Evolutionary conservation across 495 filamentous ascomycete genomes (phyloP), one percentile per base, ranked within the genome.

Genomic region (Penicillium coffeae): DNA sequence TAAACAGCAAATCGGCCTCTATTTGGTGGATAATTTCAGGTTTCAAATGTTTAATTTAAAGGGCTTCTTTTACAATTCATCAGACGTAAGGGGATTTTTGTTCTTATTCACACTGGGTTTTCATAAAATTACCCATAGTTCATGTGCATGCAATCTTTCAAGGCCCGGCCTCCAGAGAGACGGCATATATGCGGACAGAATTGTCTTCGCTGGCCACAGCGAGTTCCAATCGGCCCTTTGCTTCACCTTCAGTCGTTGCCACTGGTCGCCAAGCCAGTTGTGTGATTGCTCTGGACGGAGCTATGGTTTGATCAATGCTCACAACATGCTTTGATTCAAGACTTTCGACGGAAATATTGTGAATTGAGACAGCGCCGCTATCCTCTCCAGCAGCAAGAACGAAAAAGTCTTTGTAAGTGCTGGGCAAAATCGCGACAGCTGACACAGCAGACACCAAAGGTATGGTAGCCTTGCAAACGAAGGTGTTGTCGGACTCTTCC

Each of bases 161-260:
- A 34, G 48, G 66, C 54, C 45, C 56, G 15, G 56, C 37, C 46
- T 72, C 56, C 33, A 68, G 58, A 3, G 65, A 66, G 45, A 90
- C 66, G 33, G 68, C 69, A 68, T 87, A 88, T 63, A 96, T 75
- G 51, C 89, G 77, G 27, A 90, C 71, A 40, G 89, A 90, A 38
- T 78, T 78, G 65, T 96, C 91, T 61, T 92, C 89, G 48, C 89
- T 91, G 34, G 85, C 85, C 48, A 94, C 77, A 6, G 87, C 89
- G 54, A 94, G 70, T 62, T 88, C 78, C 38, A 68, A 72, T 14
- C 20, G 30, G 51, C 51, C n/a, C 52, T 47, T 36, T 30, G 51
- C 20, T 14, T 63, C 47, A 15, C 43, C 55, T 13, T 42, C 50
- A 22, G 39, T 47, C 19, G 22, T 34, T 10, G 21, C 25, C 14